Conservation (phyloP, 495 filamentous ascomycete species). For the Hapsidospora chrysogenum region DNA sequence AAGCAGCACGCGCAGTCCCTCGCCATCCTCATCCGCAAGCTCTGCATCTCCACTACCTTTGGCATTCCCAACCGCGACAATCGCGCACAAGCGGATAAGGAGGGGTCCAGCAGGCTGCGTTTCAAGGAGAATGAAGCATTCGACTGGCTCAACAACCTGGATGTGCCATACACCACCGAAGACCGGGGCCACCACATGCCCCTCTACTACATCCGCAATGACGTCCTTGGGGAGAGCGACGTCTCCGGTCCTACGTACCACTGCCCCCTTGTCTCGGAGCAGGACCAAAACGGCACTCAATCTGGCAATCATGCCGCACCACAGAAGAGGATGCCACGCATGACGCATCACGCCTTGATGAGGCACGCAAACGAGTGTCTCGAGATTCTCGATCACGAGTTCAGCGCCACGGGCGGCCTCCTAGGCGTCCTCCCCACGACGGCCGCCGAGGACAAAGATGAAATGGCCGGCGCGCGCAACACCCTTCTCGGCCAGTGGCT, state of each 20-base stretch:
- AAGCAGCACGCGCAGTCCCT: constrained; percentile 40
- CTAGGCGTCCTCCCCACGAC: constrained; percentile 26
- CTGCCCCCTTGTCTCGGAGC: constrained; percentile 15
- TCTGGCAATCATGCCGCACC: constrained; percentile 4
- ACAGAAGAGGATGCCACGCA: constrained; percentile 16
- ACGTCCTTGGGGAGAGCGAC: constrained; percentile 21
- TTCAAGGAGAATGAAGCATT: constrained; percentile 21
- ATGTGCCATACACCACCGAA: constrained; percentile 24
- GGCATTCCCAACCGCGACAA: constrained; percentile 10
- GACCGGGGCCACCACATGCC: constrained; percentile 24
- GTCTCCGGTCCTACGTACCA: constrained; percentile 20
- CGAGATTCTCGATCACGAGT: constrained; percentile 37
- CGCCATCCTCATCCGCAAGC: constrained; percentile 25
- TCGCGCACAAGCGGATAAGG: not conserved
- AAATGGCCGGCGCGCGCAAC: constrained; percentile 17
- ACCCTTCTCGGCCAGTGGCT: constrained; percentile 33
- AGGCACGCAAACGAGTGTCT: constrained; percentile 35
- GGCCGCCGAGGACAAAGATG: constrained; percentile 10
- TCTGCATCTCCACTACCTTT: constrained; percentile 16
- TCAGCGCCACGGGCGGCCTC: constrained; percentile 29
- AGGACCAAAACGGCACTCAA: not conserved
- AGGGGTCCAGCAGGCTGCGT: not conserved
- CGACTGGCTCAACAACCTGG: constrained; percentile 32
- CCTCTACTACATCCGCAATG: constrained; percentile 27
- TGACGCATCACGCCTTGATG: constrained; percentile 27